Evolutionary conservation across 495 filamentous ascomycete species (phyloP), one percentile per base, ranked within the genome.

Genomic region (Bathelium albidoporum): DNA sequence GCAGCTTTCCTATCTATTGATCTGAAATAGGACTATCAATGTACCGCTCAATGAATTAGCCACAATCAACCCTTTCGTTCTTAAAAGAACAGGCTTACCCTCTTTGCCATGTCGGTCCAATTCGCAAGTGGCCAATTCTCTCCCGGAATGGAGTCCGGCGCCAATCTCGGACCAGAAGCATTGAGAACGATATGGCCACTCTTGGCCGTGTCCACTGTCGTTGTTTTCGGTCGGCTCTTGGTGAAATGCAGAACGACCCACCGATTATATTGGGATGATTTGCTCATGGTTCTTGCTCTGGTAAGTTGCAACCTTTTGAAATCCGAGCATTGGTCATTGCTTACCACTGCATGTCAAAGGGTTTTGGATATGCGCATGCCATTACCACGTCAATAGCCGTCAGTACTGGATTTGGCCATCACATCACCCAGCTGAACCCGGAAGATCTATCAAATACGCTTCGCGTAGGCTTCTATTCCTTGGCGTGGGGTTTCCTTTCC

Each of bases 251-350:
- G 58, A 28, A 66, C 59, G 26, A 63, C 65, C 20, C 60, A 32
- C 24, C 32, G 65, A 32, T 2, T 66, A 2, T 66, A 66, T 32
- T 66, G 65, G 65, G 65, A 63, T 44, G 65, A 66, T 41, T 31
- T 26, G 10, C 58, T 66, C 14, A 60, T 66, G 39, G n/a, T 49
- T 24, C 61, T 63, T 12, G 60, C 65, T 16, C 41, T 58, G 32
- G 60, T 66, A 26, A 34, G 63, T 18, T 18, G 5, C 22, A 29
- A n/a, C 16, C 24, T 7, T 55, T 26, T 9, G 0, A 12, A 55
- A 55, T n/a, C 24, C 0, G 5, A 9, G 22, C 0, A 10, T 9
- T 26, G 5, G 1, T 16, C 9, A 2, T 55, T 28, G 2, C 49
- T 55, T 55, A 55, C 49, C 29, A n/a, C 20, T 55, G 9, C 20